phyloP scores from a whole-genome alignment of 2,329 filamentous ascomycete genomes.

The Talaromyces sp. region DNA sequence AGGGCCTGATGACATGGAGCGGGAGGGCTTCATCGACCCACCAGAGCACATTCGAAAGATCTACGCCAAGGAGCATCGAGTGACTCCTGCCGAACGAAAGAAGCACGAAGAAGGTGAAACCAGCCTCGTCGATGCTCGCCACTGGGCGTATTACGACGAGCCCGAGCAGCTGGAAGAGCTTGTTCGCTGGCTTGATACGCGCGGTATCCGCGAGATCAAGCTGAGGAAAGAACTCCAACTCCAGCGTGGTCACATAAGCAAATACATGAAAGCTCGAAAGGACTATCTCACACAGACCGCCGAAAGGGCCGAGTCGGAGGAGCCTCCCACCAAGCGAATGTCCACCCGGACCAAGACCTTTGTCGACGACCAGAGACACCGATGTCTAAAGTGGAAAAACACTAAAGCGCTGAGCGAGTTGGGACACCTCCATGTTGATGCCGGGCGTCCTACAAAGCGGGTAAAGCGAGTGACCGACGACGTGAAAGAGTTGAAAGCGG shows the following conservation, averaged over 20 bases:
- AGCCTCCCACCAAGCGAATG: constrained; percentile 46
- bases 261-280: constrained; percentile 74
- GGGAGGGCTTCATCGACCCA: constrained; percentile 78
- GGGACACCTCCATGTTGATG: constrained; percentile 57
- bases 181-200: constrained; percentile 80
- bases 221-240: constrained; percentile 77
- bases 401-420: constrained; percentile 52
- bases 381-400: constrained; percentile 63
- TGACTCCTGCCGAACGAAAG: constrained; percentile 82
- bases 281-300: constrained; percentile 59
- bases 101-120: constrained; percentile 77
- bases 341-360: constrained; percentile 59
- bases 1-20: constrained; percentile 83
- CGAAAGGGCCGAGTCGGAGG: constrained; percentile 44
- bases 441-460: constrained; percentile 46
- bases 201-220: constrained; percentile 79
- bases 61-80: constrained; percentile 70
- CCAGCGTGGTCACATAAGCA: constrained; percentile 69
- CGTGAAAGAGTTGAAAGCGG: constrained; percentile 33
- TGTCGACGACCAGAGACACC: constrained; percentile 49
- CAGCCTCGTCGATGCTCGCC: constrained; percentile 65
- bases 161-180: constrained; percentile 70
- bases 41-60: constrained; percentile 63
- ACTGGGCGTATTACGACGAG: constrained; percentile 91
- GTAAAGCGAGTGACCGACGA: constrained; percentile 40